Conservation (phyloP, 768 basidiomycete genomes). For the Agaricus subrufescens region DNA sequence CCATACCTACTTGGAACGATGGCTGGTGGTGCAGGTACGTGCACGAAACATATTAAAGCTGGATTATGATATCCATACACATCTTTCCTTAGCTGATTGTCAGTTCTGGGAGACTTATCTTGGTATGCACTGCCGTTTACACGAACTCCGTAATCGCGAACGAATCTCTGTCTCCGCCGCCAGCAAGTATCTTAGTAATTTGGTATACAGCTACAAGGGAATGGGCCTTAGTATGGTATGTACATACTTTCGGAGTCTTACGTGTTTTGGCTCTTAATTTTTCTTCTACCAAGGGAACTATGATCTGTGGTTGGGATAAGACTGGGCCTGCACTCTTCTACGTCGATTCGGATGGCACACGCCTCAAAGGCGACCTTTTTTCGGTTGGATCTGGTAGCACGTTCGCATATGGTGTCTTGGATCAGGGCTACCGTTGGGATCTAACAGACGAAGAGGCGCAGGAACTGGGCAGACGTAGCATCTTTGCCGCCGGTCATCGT, state of each 20-base stretch:
- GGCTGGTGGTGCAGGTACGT: conserved; percentile 95
- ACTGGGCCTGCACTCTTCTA: conserved; percentile 97
- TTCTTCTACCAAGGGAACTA: conserved; percentile 69
- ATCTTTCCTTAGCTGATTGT: conserved; percentile 65
- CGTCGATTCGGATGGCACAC: conserved; percentile 95
- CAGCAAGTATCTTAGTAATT: conserved; percentile 94
- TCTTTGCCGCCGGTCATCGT: conserved; percentile 95
- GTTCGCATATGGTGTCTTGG: conserved; percentile 97
- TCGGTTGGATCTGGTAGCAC: conserved; percentile 98
- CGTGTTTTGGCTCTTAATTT: not conserved
- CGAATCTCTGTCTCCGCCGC: conserved; percentile 99
- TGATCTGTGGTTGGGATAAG: conserved; percentile 99
- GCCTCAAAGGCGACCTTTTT: conserved; percentile 95
- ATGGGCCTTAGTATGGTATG: conserved; percentile 99
- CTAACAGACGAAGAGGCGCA: conserved; percentile 89
- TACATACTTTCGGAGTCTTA: not conserved
- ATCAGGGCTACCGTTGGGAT: conserved; percentile 94
- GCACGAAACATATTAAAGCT: not conserved
- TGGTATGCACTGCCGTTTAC: conserved; percentile 94
- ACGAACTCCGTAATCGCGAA: conserved; percentile 94
- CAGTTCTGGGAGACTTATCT: conserved; percentile 99
- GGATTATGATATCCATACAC: not conserved
- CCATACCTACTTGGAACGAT: conserved; percentile 98
- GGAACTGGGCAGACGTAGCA: conserved; percentile 89
- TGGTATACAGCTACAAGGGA: conserved; percentile 97